Base-by-base conservation (phyloP, 2,329 filamentous ascomycete species). In the Microsporum canis region DNA sequence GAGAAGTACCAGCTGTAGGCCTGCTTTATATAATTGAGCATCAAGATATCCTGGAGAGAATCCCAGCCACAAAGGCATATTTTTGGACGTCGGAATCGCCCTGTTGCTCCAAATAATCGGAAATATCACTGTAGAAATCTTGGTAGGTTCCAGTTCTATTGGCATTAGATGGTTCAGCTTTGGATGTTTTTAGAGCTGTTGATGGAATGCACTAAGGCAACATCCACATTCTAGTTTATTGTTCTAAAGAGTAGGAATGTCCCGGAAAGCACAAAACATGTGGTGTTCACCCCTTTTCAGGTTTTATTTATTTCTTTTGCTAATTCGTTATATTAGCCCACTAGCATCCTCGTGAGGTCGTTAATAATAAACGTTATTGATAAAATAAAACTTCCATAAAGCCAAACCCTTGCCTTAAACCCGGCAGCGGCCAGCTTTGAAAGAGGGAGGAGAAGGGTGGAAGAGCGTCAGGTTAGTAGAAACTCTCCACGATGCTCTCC, bases 401-500 rank as follows among this genome's bases (percentile, higher is more conserved):
- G 8, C 45, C 45, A 29, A 31, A 49, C 45, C 45, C 45, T 49
- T 47, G 23, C 39, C 23, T 47, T 17, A 23, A 47, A 17, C 23
- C 45, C 45, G 45, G 45, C 45, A 12, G 23, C 29, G 45, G 45
- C 45, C 45, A 49, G 23, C 45, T 49, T 49, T 27, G 45, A 55
- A 57, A 41, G 33, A 41, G 34, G 38, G 49, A 36, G 12, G 29
- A 55, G 31, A 34, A 14, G 29, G 49, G 51, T 31, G 27, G 36
- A 60, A 55, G 10, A n/a, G 23, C 47, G 17, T 6, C n/a, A 31
- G 23, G 29, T 49, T 82, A 99, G 80, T 99, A 99, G 79, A 97
- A 99, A 70, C 89, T 95, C 81, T 99, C 94, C 64, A 99, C 94
- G 84, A 99, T 95, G 66, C 91, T 94, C 75, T 97, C 92, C 84